These are phyloP conservation scores for Suillus plorans DNA, from an alignment of 768 basidiomycete species.

Conservation along the genomic window DNA sequence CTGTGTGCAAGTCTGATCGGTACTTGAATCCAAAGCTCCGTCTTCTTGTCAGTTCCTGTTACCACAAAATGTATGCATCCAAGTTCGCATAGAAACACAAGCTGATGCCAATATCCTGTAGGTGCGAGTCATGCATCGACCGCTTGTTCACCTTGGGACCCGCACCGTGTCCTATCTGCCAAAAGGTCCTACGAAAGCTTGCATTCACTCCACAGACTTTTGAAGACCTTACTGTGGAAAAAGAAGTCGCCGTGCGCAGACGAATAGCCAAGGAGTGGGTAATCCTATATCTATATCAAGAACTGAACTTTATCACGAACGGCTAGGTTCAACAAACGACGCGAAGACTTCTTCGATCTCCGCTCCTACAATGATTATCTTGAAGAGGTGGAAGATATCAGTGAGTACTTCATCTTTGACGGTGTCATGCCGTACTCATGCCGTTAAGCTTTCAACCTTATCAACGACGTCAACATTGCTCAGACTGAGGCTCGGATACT, in stretches of 20 bases:
- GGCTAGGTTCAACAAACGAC: constrained; percentile 87
- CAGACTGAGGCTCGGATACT: constrained; percentile 84
- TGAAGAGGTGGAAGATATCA: constrained; percentile 93
- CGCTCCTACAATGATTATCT: constrained; percentile 92
- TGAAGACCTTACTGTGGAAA: constrained; percentile 89
- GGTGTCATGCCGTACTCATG: neutral
- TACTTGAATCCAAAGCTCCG: constrained; percentile 94
- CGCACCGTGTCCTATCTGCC: constrained; percentile 93
- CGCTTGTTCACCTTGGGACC: constrained; percentile 94
- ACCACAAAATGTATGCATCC: constrained; percentile 88
- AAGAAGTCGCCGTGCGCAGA: constrained; percentile 87
- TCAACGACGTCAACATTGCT: constrained; percentile 79
- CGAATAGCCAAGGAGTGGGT: constrained; percentile 86
- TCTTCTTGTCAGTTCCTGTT: constrained; percentile 92
- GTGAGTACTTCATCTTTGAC: constrained; percentile 36
- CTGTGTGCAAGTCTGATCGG: constrained; percentile 94
- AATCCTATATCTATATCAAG: neutral
- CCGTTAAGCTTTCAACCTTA: constrained; percentile 85
- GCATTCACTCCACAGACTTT: constrained; percentile 97
- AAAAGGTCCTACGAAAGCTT: constrained; percentile 81
- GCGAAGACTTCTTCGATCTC: constrained; percentile 83
- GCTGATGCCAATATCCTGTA: constrained; percentile 32
- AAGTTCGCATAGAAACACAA: neutral
- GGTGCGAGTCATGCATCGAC: constrained; percentile 99
- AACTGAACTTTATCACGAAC: neutral